Conservation (phyloP, 2,329 filamentous ascomycete species). For the Paraphoma chrysanthemicola region DNA sequence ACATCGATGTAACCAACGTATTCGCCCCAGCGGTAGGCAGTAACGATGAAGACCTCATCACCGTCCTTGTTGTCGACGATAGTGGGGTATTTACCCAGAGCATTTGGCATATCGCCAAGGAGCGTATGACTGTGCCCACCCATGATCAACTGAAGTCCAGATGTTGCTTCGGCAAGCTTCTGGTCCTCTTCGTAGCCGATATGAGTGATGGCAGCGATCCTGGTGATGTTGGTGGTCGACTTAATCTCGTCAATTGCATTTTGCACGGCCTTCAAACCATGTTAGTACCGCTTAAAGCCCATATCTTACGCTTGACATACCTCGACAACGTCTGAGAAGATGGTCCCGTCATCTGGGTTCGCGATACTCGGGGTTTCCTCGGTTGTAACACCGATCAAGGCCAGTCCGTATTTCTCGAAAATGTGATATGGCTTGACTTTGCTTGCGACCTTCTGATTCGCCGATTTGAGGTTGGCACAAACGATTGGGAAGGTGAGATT, state of each 20-base stretch:
- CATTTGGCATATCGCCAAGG: conserved; percentile 65
- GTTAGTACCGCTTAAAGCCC: background rate
- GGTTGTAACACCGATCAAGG: conserved; percentile 70
- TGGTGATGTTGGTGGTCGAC: conserved; percentile 66
- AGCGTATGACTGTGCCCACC: conserved; percentile 67
- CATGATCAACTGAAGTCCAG: conserved; percentile 72
- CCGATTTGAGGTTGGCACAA: conserved; percentile 69
- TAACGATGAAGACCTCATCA: conserved; percentile 73
- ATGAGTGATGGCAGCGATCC: conserved; percentile 71
- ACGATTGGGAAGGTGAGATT: conserved; percentile 72
- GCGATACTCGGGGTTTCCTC: conserved; percentile 65
- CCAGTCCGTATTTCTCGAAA: conserved; percentile 66
- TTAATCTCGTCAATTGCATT: conserved; percentile 68
- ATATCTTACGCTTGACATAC: conserved; percentile 2
- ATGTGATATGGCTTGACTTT: conserved; percentile 72
- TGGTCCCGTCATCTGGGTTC: conserved; percentile 64
- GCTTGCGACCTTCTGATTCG: conserved; percentile 64
- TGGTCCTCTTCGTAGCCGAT: conserved; percentile 71
- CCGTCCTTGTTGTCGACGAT: conserved; percentile 67
- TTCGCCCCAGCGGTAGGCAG: conserved; percentile 72
- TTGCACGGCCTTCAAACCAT: conserved; percentile 58
- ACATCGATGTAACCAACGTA: conserved; percentile 73
- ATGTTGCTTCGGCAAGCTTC: conserved; percentile 65
- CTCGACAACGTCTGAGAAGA: conserved; percentile 64
- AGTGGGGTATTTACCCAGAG: conserved; percentile 69